Evolutionary conservation across 176 grass and related monocot species (phyloP), one percentile per base, ranked within the genome.

Genomic region (Eragrostis nindensis): DNA sequence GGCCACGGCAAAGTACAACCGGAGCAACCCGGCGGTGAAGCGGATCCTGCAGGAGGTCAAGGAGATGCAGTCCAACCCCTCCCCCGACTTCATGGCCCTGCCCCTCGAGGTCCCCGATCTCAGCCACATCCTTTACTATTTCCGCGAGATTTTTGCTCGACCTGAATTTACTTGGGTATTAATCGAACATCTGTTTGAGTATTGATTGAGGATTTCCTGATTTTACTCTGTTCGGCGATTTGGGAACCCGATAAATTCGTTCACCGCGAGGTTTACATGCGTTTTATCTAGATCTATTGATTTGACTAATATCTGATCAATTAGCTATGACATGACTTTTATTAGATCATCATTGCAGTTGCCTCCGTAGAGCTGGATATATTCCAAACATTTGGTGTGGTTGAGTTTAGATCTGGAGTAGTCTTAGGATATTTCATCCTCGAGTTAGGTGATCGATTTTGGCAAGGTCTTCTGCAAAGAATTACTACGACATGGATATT

Each of bases 1-100:
- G 62, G 65, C 68, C 5, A 16, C 79, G 65, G 82, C 75, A 0
- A 93, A 87, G 87, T 99, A 87, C 86, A 99, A 99, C 80, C 68
- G 93, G 79, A 95, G 89, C 71, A 99, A 99, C 89, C 92, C 97
- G n/a, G 92, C 97, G 45, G 97, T 99, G 68, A 99, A 99, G 90
- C 93, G 93, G 89, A 99, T 99, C 89, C 93, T 99, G n/a, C 93
- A 96, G 87, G 97, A 99, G 93, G 86, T 99, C 26, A 99, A 99
- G 84, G 97, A 99, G 86, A 91, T 99, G 93, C 97, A 93, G 62
- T 93, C 97, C 67, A 99, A 95, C 47, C 97, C 96, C 8, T 99
- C 93, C 29, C 92, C 94, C 2, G 97, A 99, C 46, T 99, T 99
- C 91, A 88, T 92, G 88, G 92, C 90, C 32, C 64, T 99, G 10